Conservation (phyloP, 1,139 yeast species). For the Torulaspora globosa region DNA sequence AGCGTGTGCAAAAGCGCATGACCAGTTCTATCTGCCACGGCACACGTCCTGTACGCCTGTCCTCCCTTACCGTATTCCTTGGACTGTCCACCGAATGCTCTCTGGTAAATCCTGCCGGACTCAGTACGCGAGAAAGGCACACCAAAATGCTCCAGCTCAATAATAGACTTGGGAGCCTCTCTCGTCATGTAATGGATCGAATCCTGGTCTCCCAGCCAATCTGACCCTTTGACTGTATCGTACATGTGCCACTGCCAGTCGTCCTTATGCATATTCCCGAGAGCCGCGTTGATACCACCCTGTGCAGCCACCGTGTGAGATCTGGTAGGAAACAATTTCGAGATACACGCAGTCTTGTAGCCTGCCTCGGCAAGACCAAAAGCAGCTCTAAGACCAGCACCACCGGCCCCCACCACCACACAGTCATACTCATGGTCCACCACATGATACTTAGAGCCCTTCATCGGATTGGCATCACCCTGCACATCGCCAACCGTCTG, state of each 20-base stretch:
- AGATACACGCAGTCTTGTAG: conserved; percentile 93
- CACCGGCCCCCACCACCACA: conserved; percentile 98
- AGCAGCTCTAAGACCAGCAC: conserved; percentile 98
- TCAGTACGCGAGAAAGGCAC: conserved; percentile 97
- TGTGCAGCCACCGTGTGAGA: conserved; percentile 99
- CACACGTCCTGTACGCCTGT: conserved; percentile 98
- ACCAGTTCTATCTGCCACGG: conserved; percentile 99
- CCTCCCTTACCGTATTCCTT: conserved; percentile 97
- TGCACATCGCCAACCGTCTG: conserved; percentile 31
- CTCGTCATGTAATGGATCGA: conserved; percentile 99
- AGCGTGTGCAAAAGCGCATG: conserved; percentile 94
- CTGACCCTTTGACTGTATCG: conserved; percentile 99
- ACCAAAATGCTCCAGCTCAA: conserved; percentile 96
- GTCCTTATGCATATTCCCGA: conserved; percentile 93
- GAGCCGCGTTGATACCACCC: conserved; percentile 98
- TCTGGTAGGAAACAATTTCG: conserved; percentile 96
- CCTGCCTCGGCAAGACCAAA: conserved; percentile 97
- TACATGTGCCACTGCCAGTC: conserved; percentile 99
- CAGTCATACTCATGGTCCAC: conserved; percentile 98
- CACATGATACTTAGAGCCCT: conserved; percentile 72
- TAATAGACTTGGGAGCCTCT: conserved; percentile 94
- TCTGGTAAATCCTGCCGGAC: conserved; percentile 94
- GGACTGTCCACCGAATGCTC: conserved; percentile 98
- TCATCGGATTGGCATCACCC: conserved; percentile 24
- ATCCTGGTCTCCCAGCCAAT: conserved; percentile 99